Conservation (phyloP, 2,329 filamentous ascomycete species). For the Zasmidium citrigriseum region DNA sequence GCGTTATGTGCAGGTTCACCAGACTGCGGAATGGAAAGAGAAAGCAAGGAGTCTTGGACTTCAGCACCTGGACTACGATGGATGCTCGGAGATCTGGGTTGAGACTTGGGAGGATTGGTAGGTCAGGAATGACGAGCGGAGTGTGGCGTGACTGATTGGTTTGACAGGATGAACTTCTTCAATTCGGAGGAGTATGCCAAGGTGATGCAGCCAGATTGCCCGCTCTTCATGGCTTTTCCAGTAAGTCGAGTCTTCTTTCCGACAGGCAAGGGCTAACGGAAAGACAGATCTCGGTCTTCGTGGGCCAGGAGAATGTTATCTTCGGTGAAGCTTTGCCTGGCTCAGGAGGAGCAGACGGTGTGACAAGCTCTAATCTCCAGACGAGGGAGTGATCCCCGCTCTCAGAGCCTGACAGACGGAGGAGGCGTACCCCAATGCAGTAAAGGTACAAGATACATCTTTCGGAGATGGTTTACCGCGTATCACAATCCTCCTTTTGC, state of each 20-base stretch:
- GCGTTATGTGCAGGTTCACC: conserved; percentile 31
- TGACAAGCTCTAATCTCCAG: conserved; percentile 9
- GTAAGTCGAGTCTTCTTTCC: background rate
- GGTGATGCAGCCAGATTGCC: conserved; percentile 18
- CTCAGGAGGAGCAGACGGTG: conserved; percentile 17
- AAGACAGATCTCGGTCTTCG: conserved; percentile 29
- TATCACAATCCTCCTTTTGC: no score
- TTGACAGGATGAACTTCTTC: conserved; percentile 10
- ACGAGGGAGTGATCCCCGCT: conserved; percentile 5
- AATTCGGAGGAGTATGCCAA: conserved; percentile 13
- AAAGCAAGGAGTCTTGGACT: conserved; percentile 13
- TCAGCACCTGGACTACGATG: conserved; percentile 16
- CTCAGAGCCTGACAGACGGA: background rate
- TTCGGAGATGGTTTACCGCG: background rate
- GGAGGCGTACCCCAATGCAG: background rate
- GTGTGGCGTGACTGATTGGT: background rate
- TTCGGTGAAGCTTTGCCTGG: conserved; percentile 16
- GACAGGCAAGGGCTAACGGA: background rate
- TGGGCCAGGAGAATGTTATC: conserved; percentile 28
- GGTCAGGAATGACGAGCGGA: background rate
- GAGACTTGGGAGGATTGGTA: conserved; percentile 15
- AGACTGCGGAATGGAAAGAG: conserved; percentile 23
- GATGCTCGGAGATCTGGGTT: conserved; percentile 20
- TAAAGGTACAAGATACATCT: background rate
- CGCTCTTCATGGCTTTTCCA: conserved; percentile 31